These are phyloP conservation scores for Dendrostoma leiphaemia DNA, from an alignment of 2,329 filamentous ascomycete genomes.

Conservation along the genomic window DNA sequence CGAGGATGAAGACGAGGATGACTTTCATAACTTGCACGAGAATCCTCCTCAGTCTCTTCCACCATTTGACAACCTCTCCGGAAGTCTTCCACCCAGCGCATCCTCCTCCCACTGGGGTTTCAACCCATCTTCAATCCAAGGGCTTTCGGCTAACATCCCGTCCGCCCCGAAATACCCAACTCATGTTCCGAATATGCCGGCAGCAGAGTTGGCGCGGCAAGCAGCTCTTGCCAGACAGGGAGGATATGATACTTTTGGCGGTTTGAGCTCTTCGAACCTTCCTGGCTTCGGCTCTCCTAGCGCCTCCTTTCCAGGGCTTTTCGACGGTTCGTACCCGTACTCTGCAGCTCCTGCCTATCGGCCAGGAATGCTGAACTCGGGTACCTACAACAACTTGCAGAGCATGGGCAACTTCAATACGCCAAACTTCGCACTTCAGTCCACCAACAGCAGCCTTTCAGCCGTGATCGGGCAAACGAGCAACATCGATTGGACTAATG, in stretches of 20 bases:
- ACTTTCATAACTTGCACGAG: not conserved
- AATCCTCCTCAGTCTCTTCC: no score
- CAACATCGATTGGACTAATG: conserved; percentile 33
- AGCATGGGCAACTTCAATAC: not conserved
- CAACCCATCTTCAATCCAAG: not conserved
- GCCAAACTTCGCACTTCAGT: conserved; percentile 6
- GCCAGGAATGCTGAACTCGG: conserved; percentile 21
- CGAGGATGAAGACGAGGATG: not conserved
- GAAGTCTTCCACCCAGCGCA: not conserved
- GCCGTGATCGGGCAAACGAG: conserved; percentile 38
- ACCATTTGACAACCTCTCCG: not conserved
- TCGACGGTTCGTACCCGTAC: not conserved
- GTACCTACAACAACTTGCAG: conserved; percentile 17
- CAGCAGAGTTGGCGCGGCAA: conserved; percentile 22
- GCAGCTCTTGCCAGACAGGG: conserved; percentile 18
- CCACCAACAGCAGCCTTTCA: conserved; percentile 23
- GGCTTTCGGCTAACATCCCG: not conserved
- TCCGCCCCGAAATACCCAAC: not conserved
- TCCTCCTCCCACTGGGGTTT: not conserved
- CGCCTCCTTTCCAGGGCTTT: not conserved
- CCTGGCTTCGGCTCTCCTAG: not conserved
- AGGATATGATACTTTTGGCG: conserved; percentile 7
- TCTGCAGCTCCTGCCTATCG: conserved; percentile 2
- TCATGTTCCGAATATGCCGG: conserved; percentile 8
- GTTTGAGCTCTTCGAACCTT: not conserved